These are phyloP conservation scores for Obba rivulosa DNA, from an alignment of 768 basidiomycete species.

Conservation along the genomic window DNA sequence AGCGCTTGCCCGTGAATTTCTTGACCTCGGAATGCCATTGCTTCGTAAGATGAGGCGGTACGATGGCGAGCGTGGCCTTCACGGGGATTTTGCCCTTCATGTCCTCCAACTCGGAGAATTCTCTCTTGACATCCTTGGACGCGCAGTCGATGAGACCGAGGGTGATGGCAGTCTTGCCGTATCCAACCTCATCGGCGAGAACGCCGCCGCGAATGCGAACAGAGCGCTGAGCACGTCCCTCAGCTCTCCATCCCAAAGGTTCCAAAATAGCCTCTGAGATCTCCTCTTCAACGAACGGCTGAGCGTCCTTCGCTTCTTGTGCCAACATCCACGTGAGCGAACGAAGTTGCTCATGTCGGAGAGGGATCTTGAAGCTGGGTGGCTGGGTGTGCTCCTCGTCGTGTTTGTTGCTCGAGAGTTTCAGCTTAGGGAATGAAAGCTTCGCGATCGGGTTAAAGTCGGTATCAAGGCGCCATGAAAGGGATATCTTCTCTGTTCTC, in stretches of 20 bases:
- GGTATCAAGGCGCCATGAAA: conserved; percentile 82
- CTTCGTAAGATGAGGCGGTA: conserved; percentile 83
- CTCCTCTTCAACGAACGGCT: conserved; percentile 89
- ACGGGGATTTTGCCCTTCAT: conserved; percentile 64
- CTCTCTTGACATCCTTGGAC: conserved; percentile 46
- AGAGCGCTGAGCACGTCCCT: conserved; percentile 79
- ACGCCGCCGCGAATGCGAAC: conserved; percentile 82
- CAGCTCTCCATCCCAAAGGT: conserved; percentile 90
- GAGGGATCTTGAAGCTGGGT: conserved; percentile 64
- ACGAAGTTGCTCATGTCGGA: conserved; percentile 83
- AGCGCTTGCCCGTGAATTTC: conserved; percentile 66
- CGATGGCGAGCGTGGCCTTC: conserved; percentile 77
- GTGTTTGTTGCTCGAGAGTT: conserved; percentile 65
- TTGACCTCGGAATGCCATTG: conserved; percentile 87
- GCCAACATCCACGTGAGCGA: conserved; percentile 90
- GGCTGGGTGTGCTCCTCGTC: conserved; percentile 75
- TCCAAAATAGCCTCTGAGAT: conserved; percentile 86
- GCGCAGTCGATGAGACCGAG: conserved; percentile 82
- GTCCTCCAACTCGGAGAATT: conserved; percentile 46
- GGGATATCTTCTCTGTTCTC: conserved; percentile 37
- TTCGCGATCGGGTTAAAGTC: conserved; percentile 65
- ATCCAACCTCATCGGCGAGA: conserved; percentile 93
- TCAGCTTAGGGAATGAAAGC: conserved; percentile 57
- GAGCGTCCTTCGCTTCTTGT: conserved; percentile 59
- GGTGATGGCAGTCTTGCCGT: conserved; percentile 95